These are phyloP conservation scores for Emergomyces pasteurianus DNA, from an alignment of 2,329 filamentous ascomycete species.

Conservation along the genomic window DNA sequence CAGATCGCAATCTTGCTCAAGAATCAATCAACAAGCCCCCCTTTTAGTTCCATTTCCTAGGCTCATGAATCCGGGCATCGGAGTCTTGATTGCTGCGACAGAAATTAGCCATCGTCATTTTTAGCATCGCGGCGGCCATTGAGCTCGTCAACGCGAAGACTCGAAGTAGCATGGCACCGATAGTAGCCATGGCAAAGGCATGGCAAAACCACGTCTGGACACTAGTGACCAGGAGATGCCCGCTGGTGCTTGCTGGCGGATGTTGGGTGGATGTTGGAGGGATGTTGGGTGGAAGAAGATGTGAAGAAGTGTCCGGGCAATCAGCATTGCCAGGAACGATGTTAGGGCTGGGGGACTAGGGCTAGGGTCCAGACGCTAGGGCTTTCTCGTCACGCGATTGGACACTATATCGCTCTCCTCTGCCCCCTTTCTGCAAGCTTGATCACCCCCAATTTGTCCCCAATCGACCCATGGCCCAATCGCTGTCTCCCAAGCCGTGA, in stretches of 20 bases:
- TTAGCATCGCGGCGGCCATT: neutral
- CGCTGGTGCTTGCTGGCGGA: neutral
- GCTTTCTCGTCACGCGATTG: constrained; percentile 4
- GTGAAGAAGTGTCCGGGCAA: neutral
- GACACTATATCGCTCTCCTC: constrained; percentile 10
- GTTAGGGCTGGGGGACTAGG: neutral
- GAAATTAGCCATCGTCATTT: neutral
- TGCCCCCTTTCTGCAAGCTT: constrained; percentile 15
- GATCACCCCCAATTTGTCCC: constrained; percentile 9
- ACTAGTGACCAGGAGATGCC: neutral
- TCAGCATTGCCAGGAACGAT: neutral
- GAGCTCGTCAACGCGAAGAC: neutral
- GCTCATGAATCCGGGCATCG: neutral
- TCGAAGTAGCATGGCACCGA: neutral
- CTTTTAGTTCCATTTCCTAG: neutral
- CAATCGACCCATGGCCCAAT: constrained; percentile 9
- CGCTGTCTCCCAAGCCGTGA: neutral
- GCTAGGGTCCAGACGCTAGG: constrained; percentile 3
- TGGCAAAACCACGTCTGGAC: neutral
- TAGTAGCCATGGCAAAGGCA: neutral
- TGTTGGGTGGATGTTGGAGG: neutral
- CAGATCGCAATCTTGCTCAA: neutral
- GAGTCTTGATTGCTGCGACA: neutral
- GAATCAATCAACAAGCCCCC: neutral
- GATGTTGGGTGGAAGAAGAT: neutral